Evolutionary conservation across 345 rosid genomes (phyloP), one percentile per base, ranked within the genome.

Genomic region (Limnanthes douglasii): DNA sequence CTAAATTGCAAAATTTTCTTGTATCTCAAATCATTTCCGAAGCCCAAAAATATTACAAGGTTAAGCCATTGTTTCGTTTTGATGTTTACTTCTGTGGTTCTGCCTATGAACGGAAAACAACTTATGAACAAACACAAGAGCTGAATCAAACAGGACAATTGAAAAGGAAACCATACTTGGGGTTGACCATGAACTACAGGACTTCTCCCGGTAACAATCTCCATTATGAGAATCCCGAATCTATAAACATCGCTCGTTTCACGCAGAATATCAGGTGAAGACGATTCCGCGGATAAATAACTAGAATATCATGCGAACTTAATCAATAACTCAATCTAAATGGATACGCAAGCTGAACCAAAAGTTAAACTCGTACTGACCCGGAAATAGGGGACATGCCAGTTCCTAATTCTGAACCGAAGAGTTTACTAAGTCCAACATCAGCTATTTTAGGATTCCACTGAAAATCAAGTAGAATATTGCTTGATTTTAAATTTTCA

Each of bases 381-480:
- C 49, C 64, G 6, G 47, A 46, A 37, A 43, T 35, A 9, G 17
- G 40, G 64, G 46, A 26, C 11, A 33, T 34, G 12, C 3, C 23
- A 54, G 44, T 11, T 21, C 41, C 46, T 16, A n/a, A 34, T 5
- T 43, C 42, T 0, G 39, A 41, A 33, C 50, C 39, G 18, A 51
- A 37, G 31, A 57, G 54, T 55, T 49, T 32, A 3, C 65, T 51
- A n/a, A 69, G 59, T 16, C 70, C 71, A 13, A 65, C 35, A 56
- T 65, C 79, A 11, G 84, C 61, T 45, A 86, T 68, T 69, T 66
- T 81, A 4, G 84, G 74, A 40, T 68, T 66, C 92, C 92, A 81
- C 39, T 62, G 72, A 29, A 59, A 72, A 66, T 86, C 86, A 10
- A 86, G 69, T 46, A 75, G 49, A 41, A 81, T 61, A 60, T 75